These are phyloP conservation scores for Phtheirospermum japonicum DNA, from an alignment of 257 asterid genomes.

Conservation along the genomic window DNA sequence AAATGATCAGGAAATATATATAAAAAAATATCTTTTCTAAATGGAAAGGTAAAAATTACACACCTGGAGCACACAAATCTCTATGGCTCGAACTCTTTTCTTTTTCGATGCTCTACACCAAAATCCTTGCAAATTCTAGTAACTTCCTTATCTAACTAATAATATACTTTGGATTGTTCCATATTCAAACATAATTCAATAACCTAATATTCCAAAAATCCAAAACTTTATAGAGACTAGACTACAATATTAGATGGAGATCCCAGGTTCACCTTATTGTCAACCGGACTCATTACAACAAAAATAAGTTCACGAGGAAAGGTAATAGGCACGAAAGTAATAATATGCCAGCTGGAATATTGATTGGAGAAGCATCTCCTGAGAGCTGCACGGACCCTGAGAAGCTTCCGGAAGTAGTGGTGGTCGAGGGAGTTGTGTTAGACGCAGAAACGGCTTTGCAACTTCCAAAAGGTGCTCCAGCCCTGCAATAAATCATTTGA, in stretches of 20 bases:
- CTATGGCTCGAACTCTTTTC: too few species aligned
- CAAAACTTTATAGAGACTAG: slow-evolving; percentile 26
- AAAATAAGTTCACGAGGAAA: slow-evolving; percentile 31
- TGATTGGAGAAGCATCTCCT: slow-evolving; percentile 50
- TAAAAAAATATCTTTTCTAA: background rate
- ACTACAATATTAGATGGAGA: slow-evolving; percentile 13
- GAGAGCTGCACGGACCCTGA: slow-evolving; percentile 85
- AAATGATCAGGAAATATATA: too few species aligned
- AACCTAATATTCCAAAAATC: too few species aligned
- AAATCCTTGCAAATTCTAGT: too few species aligned
- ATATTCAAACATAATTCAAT: too few species aligned
- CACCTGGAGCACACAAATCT: slow-evolving; percentile 34
- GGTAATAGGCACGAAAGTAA: slow-evolving; percentile 27
- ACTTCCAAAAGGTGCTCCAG: slow-evolving; percentile 70
- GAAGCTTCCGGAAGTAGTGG: slow-evolving; percentile 66
- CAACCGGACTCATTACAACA: slow-evolving; percentile 30
- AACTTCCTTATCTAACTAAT: slow-evolving; percentile 11
- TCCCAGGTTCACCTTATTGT: slow-evolving; percentile 15
- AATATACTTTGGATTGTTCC: too few species aligned
- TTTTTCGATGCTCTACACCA: too few species aligned
- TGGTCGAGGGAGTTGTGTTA: slow-evolving; percentile 45
- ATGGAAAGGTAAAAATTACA: slow-evolving; percentile 13
- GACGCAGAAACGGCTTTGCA: slow-evolving; percentile 58
- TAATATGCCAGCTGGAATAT: slow-evolving; percentile 27
- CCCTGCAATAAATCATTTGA: slow-evolving; percentile 48